Base-by-base conservation (phyloP, 108 stramenopile genomes). In the Cyclotella distinguenda region DNA sequence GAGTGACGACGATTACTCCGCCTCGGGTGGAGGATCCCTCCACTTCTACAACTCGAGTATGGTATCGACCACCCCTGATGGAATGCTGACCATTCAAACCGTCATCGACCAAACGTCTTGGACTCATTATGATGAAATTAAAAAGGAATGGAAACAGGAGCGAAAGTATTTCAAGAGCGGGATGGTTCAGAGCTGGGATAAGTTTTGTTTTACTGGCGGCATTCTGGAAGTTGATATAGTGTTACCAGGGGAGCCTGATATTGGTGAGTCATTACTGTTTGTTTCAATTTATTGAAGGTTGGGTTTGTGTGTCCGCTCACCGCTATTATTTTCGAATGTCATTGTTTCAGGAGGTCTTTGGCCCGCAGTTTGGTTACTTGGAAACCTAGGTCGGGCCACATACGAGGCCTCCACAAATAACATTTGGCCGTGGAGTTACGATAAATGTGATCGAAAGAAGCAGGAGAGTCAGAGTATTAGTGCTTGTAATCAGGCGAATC, bases 151-250 rank as follows among this genome's bases (percentile, higher is more conserved):
- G 68, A 86, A 84, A 42, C 66, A 80, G 11, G 74, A 83, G 31
- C 60, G 63, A 53, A 86, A 81, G 28, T 67, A 89, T 44, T 95
- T 81, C 72, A 86, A 86, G 38, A 83, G 83, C 12, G 97, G 94
- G 0, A 97, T 96, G 95, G 51, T 98, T 9, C 95, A 95, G 53
- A 70, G 74, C 30, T 98, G 97, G 97, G 81, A 98, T 74, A 98
- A 98, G 75, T 97, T 98, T 70, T 98, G 97, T 67, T 98, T 97
- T 64, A 95, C 95, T 10, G 97, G 97, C 36, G 97, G 97, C 9
- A 91, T 96, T 31, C 62, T 98, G 16, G 96, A 97, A 74, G 87
- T 97, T 30, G 84, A 87, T 67, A 86, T 94, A 5, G 82, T 88
- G 19, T 70, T 98, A n/a, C 97, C 97, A 2, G 97, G 97, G 9